A percentile compares a stretch with the other conserved stretches of the same genome.
phyloP scores from a whole-genome alignment of 768 basidiomycete species.

The Clavaria fumosa region DNA sequence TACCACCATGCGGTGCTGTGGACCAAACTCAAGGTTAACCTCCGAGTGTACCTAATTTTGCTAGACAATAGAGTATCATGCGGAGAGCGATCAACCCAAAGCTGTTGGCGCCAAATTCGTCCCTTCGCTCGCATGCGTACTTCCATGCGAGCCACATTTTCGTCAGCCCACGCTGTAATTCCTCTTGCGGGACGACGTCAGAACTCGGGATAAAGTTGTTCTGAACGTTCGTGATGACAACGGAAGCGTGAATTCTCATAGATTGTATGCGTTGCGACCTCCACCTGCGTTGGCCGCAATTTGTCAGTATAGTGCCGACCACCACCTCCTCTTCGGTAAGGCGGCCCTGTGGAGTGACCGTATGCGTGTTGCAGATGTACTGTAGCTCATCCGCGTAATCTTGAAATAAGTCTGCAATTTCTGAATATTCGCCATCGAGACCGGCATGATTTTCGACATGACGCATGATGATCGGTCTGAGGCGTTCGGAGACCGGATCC shows the following conservation, averaged over 20 bases:
- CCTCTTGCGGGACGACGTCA: slow-evolving; percentile 15
- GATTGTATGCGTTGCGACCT: slow-evolving; percentile 41
- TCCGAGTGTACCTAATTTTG: slow-evolving; percentile 17
- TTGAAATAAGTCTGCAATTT: slow-evolving; percentile 27
- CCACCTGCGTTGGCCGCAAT: slow-evolving; percentile 47
- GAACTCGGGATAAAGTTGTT: slow-evolving; percentile 20
- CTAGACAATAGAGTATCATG: slow-evolving; percentile 42
- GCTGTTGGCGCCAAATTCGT: slow-evolving; percentile 39
- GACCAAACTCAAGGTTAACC: no score
- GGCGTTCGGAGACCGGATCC: slow-evolving; percentile 26
- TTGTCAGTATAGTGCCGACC: slow-evolving; percentile 57
- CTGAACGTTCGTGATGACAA: slow-evolving; percentile 37
- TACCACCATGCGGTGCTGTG: no score
- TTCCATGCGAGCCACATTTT: slow-evolving; percentile 55
- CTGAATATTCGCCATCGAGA: slow-evolving; percentile 15
- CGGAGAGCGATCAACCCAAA: slow-evolving; percentile 55
- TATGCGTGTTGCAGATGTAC: slow-evolving; percentile 57
- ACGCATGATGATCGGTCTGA: slow-evolving; percentile 18
- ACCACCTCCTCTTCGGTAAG: slow-evolving; percentile 64
- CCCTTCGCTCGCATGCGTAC: slow-evolving; percentile 28
- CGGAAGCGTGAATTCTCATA: slow-evolving; percentile 42
- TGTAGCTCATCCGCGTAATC: slow-evolving; percentile 48
- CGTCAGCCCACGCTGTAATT: slow-evolving; percentile 26
- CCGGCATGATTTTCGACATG: slow-evolving; percentile 14
- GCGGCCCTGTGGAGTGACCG: slow-evolving; percentile 39